Conservation (phyloP, 2,329 filamentous ascomycete species). For the Penicillium sp. region DNA sequence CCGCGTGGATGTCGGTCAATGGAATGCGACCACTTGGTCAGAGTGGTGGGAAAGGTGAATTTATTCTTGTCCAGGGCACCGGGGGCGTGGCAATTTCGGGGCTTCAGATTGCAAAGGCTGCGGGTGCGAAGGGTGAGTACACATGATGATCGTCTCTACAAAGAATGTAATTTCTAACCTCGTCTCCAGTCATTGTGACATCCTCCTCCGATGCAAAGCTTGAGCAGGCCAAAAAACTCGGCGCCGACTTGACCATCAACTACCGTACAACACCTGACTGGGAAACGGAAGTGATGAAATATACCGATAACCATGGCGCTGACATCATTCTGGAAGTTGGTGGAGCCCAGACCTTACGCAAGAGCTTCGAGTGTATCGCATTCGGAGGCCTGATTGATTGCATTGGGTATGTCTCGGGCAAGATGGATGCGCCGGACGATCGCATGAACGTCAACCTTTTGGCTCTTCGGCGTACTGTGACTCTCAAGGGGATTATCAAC, state of each 20-base stretch:
- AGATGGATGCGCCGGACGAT: conserved; percentile 52
- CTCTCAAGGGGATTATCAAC: conserved; percentile 56
- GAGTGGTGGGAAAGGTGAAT: conserved; percentile 44
- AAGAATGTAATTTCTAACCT: conserved; percentile 4
- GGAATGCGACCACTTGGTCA: conserved; percentile 38
- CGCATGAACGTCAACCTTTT: conserved; percentile 56
- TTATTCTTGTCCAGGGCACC: conserved; percentile 53
- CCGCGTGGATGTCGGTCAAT: conserved; percentile 48
- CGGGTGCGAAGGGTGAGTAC: conserved; percentile 38
- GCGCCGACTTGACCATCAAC: conserved; percentile 47
- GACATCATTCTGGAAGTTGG: conserved; percentile 50
- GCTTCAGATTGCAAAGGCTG: conserved; percentile 46
- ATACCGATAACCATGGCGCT: conserved; percentile 44
- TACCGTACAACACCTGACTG: conserved; percentile 45
- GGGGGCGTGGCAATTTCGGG: conserved; percentile 45
- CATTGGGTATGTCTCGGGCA: conserved; percentile 47
- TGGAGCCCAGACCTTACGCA: conserved; percentile 47
- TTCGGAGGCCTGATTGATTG: conserved; percentile 45
- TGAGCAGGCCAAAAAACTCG: conserved; percentile 46
- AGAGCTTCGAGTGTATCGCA: conserved; percentile 44
- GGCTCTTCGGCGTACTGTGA: conserved; percentile 47
- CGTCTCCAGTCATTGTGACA: conserved; percentile 42
- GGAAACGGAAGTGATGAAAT: conserved; percentile 41
- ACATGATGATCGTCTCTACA: not conserved
- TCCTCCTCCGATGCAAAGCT: conserved; percentile 50